Evolutionary conservation across 2,329 filamentous ascomycete genomes (phyloP).

Genomic region (Ramichloridium luteum): DNA sequence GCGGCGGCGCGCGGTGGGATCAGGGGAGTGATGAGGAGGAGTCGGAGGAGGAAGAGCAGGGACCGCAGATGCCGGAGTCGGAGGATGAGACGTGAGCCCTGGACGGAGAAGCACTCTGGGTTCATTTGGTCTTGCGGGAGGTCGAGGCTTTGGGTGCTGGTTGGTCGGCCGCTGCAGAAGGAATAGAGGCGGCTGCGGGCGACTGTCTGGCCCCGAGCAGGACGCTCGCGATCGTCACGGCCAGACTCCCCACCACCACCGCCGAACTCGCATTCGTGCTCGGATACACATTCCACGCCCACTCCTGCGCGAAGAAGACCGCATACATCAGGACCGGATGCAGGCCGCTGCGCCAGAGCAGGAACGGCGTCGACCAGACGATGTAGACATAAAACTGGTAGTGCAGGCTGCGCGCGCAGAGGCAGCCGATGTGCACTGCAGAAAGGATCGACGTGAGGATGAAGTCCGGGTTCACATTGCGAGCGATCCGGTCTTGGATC

Average conservation of each 20-base stretch:
- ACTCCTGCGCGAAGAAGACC: slow-evolving; percentile 71
- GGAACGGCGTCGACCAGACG: slow-evolving; percentile 75
- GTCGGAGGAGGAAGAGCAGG: slow-evolving; percentile 54
- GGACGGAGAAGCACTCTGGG: slow-evolving; percentile 1
- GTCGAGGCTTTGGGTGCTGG: too few species aligned
- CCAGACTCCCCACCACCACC: slow-evolving; percentile 59
- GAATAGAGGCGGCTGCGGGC: too few species aligned
- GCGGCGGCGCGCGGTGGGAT: neutral
- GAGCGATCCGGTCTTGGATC: slow-evolving; percentile 47
- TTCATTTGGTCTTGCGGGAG: too few species aligned
- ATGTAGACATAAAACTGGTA: slow-evolving; percentile 94
- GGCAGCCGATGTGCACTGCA: slow-evolving; percentile 64
- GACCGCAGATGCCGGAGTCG: slow-evolving; percentile 26
- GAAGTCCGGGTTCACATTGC: slow-evolving; percentile 55
- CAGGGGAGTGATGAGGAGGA: slow-evolving; percentile 50
- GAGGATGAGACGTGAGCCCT: slow-evolving; percentile 18
- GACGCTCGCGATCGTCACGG: slow-evolving; percentile 50
- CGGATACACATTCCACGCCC: slow-evolving; percentile 91
- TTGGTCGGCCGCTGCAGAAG: too few species aligned
- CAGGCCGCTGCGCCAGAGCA: slow-evolving; percentile 67
- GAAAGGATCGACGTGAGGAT: slow-evolving; percentile 65
- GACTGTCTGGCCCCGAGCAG: slow-evolving; percentile 31
- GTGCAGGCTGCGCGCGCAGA: slow-evolving; percentile 79
- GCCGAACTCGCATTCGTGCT: slow-evolving; percentile 55
- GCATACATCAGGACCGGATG: slow-evolving; percentile 55